phyloP scores from a whole-genome alignment of 176 grass and related monocot species.

The Chloris gayana region DNA sequence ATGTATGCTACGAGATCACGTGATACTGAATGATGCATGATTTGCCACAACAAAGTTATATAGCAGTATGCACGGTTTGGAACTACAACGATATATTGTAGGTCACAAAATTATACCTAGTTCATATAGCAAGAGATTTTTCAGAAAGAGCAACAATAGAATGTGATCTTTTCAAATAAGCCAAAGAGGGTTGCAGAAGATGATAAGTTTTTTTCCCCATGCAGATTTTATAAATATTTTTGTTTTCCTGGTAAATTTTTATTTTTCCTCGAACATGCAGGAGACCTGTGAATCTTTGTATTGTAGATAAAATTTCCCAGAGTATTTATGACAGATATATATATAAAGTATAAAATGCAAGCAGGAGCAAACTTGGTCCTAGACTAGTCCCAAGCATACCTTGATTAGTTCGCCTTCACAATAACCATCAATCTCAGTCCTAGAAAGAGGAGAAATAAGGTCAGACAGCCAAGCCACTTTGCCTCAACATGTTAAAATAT shows the following conservation, averaged over 20 bases:
- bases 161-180: neutral
- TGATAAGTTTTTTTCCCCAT: neutral
- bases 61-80: neutral
- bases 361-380: constrained; percentile 14
- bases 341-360: neutral
- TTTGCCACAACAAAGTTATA: neutral
- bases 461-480: constrained; percentile 19
- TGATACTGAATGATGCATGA: neutral
- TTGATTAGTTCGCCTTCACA: constrained; percentile 99
- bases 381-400: constrained; percentile 54
- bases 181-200: neutral
- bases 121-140: neutral
- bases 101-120: constrained; percentile 2
- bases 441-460: constrained; percentile 40
- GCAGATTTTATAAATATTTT: neutral
- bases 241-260: constrained; percentile 4
- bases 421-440: constrained; percentile 96
- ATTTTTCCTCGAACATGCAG: no score
- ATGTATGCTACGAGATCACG: neutral
- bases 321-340: constrained; percentile 7
- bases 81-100: constrained; percentile 2
- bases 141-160: constrained; percentile 7
- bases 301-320: no score
- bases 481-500: constrained; percentile 34
- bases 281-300: no score